Evolutionary conservation across 257 asterid genomes (phyloP).

Genomic region (Nicotiana knightiana): DNA sequence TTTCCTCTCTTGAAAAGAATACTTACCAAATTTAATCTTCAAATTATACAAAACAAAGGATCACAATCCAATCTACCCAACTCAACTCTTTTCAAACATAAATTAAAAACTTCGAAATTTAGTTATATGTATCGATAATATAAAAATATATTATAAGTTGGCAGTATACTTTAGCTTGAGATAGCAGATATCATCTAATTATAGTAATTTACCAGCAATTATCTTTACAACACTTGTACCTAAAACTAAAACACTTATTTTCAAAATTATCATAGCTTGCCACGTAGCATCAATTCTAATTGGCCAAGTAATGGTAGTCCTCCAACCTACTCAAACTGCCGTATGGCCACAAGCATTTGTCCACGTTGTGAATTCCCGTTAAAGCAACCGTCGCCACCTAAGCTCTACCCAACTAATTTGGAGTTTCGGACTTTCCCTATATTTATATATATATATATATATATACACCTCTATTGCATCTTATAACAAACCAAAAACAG

Average conservation of each 20-base stretch:
- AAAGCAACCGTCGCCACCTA: constrained; percentile 35
- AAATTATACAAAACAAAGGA: constrained; percentile 30
- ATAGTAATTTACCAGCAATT: too few species aligned
- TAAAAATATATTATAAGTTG: too few species aligned
- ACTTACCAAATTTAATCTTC: constrained; percentile 17
- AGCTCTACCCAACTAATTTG: constrained; percentile 61
- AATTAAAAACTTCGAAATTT: background rate
- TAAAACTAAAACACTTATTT: background rate
- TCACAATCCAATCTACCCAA: constrained; percentile 33
- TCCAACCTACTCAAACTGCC: constrained; percentile 19
- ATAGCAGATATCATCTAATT: too few species aligned
- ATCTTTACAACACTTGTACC: too few species aligned
- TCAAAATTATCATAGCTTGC: background rate
- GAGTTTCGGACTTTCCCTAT: constrained; percentile 19
- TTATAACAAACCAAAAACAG: constrained; percentile 14
- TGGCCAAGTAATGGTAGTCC: constrained; percentile 26
- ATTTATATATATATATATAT: background rate
- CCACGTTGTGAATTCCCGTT: constrained; percentile 58
- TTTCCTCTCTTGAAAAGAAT: background rate
- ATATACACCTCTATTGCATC: background rate
- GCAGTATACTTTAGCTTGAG: too few species aligned
- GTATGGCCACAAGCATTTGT: constrained; percentile 26
- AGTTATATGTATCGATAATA: too few species aligned
- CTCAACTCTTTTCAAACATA: constrained; percentile 19
- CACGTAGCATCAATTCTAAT: constrained; percentile 22